phyloP scores from a whole-genome alignment of 139 green algal genomes.

The Penium margaritaceum region DNA sequence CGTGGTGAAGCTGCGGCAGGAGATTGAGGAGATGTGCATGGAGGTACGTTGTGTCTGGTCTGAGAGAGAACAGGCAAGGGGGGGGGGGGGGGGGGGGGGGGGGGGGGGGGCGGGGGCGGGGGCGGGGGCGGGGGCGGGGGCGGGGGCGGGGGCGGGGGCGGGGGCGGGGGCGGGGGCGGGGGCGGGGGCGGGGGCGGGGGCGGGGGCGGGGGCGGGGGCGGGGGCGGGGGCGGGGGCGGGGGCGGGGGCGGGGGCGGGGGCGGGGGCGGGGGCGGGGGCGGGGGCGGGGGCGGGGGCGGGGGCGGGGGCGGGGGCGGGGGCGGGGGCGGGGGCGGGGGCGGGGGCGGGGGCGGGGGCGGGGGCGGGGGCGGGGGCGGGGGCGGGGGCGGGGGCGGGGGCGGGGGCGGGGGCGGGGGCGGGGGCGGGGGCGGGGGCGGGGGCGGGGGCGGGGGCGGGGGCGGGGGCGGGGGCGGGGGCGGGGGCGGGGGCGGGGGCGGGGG shows the following conservation, averaged over 20 bases:
- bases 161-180: too few species aligned
- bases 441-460: not conserved
- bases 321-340: not conserved
- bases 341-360: too few species aligned
- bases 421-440: too few species aligned
- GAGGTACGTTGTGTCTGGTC: too few species aligned
- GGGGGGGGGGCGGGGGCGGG: not conserved
- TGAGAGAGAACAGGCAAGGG: too few species aligned
- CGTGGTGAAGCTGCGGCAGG: slow-evolving; percentile 66
- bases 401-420: not conserved
- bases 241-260: too few species aligned
- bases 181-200: too few species aligned
- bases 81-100: not conserved
- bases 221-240: too few species aligned
- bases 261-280: not conserved
- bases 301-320: not conserved
- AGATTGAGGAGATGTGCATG: slow-evolving; percentile 62
- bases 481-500: not conserved
- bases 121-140: not conserved
- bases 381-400: slow-evolving; percentile 8
- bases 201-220: too few species aligned
- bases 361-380: too few species aligned
- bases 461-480: not conserved
- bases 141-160: too few species aligned
- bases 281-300: not conserved